Percentiles rank a stretch among this genome's conserved stretches.
Evolutionary conservation across 148 eudicot species (phyloP).

Genomic region (Rhododendron simsii): DNA sequence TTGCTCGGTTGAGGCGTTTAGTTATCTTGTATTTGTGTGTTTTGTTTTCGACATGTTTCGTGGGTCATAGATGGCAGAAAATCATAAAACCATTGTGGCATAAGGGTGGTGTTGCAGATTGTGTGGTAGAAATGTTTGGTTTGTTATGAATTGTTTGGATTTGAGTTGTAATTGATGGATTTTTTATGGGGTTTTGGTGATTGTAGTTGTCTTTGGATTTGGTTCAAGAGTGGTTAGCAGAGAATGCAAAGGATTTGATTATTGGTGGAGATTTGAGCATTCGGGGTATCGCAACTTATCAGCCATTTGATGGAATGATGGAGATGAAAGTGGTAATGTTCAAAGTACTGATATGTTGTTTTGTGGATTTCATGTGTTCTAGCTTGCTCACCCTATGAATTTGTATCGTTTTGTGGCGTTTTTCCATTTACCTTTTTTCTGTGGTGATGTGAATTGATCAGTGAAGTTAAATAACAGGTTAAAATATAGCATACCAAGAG

Average conservation of each 20-base stretch:
- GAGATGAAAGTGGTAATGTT: conserved; percentile 65
- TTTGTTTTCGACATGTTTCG: background rate
- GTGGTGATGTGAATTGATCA: background rate
- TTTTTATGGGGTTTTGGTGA: conserved; percentile 2
- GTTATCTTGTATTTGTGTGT: background rate
- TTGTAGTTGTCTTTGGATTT: conserved; percentile 76
- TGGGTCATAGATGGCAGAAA: background rate
- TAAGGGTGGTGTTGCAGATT: background rate
- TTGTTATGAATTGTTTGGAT: conserved; percentile 10
- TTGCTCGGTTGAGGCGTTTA: background rate
- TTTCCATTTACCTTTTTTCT: background rate
- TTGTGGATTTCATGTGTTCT: background rate
- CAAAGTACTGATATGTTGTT: background rate
- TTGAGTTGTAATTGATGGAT: background rate
- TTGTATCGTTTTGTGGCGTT: background rate
- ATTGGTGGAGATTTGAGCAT: conserved; percentile 34
- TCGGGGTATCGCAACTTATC: conserved; percentile 62
- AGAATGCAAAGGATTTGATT: conserved; percentile 40
- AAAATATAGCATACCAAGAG: background rate
- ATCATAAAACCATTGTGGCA: background rate
- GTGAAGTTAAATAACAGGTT: background rate
- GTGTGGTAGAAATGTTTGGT: background rate
- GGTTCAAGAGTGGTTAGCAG: conserved; percentile 74
- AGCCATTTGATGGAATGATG: conserved; percentile 70
- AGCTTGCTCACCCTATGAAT: too few relatives aligned